Percentiles rank a stretch among this genome's conserved stretches.
Evolutionary conservation across 2,329 filamentous ascomycete species (phyloP).

Genomic region (Escovopsis sp.): DNA sequence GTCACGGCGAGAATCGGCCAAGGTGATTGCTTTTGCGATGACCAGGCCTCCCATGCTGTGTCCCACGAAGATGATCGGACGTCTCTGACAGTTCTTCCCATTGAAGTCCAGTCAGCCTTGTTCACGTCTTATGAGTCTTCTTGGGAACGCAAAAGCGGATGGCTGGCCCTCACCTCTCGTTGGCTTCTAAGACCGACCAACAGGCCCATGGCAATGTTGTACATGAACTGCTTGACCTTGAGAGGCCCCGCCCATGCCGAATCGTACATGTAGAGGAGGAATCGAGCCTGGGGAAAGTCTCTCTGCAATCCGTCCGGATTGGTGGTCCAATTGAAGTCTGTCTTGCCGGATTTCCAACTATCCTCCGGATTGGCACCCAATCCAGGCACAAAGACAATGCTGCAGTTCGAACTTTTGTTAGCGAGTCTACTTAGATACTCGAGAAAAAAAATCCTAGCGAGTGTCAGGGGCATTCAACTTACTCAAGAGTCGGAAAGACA

Average conservation of each 20-base stretch:
- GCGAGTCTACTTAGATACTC: too few species aligned
- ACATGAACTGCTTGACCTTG: slow-evolving; percentile 27
- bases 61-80: slow-evolving; percentile 27
- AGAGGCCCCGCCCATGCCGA: slow-evolving; percentile 25
- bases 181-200: slow-evolving; percentile 19
- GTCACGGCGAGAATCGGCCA: slow-evolving; percentile 21
- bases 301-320: slow-evolving; percentile 20
- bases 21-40: slow-evolving; percentile 22
- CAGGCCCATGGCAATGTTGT: slow-evolving; percentile 23
- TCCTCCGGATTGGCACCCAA: slow-evolving; percentile 24
- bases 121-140: not conserved
- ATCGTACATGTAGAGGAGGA: slow-evolving; percentile 27
- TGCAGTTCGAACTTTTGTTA: slow-evolving; percentile 4
- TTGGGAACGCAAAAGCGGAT: too few species aligned
- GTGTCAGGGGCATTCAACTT: not conserved
- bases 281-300: slow-evolving; percentile 25
- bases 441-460: too few species aligned
- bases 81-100: slow-evolving; percentile 1
- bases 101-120: slow-evolving; percentile 8
- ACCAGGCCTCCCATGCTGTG: slow-evolving; percentile 31
- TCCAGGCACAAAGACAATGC: slow-evolving; percentile 27
- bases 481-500: slow-evolving; percentile 21
- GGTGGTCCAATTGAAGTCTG: slow-evolving; percentile 26
- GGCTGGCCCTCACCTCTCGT: slow-evolving; percentile 16
- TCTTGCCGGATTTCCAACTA: slow-evolving; percentile 23